Percentiles rank a stretch among this genome's conserved stretches.
Evolutionary conservation across 768 basidiomycete genomes (phyloP).

Genomic region (Lactarius pseudohatsudake): DNA sequence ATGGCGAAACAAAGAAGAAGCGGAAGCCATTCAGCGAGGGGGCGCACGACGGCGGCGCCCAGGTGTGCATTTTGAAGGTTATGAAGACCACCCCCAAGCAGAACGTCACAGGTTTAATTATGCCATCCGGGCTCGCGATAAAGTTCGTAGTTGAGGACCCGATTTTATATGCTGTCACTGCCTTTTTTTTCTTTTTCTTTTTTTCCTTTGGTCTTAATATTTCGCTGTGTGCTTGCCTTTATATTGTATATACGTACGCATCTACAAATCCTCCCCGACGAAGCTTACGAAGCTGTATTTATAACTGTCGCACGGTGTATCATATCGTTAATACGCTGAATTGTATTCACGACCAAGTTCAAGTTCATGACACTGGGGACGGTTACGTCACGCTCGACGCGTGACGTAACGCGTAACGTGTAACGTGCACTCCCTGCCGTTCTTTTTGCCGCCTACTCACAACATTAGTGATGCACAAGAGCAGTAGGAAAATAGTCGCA

Average conservation of each 20-base stretch:
- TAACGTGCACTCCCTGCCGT: not conserved
- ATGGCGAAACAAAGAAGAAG: constrained; percentile 69
- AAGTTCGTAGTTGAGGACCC: constrained; percentile 11
- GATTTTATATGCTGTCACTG: constrained; percentile 7
- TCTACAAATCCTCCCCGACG: not conserved
- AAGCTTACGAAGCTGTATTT: constrained; percentile 19
- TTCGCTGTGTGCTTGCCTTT: constrained; percentile 7
- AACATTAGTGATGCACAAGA: constrained; percentile 25
- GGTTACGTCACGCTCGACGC: not conserved
- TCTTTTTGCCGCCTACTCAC: not conserved
- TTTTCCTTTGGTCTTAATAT: not conserved
- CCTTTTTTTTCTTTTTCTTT: not conserved
- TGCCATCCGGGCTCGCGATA: constrained; percentile 22
- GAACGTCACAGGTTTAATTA: constrained; percentile 25
- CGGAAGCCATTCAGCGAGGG: constrained; percentile 43
- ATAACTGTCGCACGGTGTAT: constrained; percentile 25
- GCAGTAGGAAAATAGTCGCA: constrained; percentile 17
- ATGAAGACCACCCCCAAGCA: constrained; percentile 33
- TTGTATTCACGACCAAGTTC: constrained; percentile 16
- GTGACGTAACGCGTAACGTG: constrained; percentile 23
- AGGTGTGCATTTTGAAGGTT: constrained; percentile 38
- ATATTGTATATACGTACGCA: constrained; percentile 23
- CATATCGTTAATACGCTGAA: constrained; percentile 20
- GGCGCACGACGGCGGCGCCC: constrained; percentile 34
- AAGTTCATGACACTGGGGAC: not conserved